A percentile compares a stretch with the other conserved stretches of the same genome.
phyloP scores from a whole-genome alignment of 768 basidiomycete genomes.

The Steccherinum ochraceum region DNA sequence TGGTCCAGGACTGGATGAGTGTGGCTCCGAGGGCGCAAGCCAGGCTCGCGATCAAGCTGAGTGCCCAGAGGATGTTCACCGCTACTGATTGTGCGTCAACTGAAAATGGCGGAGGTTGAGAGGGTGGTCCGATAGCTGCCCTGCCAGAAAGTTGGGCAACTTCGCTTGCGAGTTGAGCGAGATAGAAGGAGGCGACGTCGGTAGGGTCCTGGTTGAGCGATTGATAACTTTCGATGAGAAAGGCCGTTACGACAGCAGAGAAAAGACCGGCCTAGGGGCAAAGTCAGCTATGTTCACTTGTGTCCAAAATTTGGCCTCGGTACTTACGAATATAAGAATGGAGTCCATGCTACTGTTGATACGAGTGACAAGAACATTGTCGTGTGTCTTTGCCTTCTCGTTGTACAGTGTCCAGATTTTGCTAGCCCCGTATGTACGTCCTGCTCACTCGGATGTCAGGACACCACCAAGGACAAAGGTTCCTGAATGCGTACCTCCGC shows the following conservation, averaged over 20 bases:
- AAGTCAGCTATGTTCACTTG: background rate
- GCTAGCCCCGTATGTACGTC: background rate
- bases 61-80: slow-evolving; percentile 11
- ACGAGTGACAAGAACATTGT: background rate
- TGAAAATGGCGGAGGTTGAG: background rate
- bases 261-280: slow-evolving; percentile 22
- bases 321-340: background rate
- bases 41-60: background rate
- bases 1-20: background rate
- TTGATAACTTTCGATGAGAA: slow-evolving; percentile 10
- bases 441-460: background rate
- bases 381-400: background rate
- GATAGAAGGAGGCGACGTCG: background rate
- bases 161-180: background rate
- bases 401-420: background rate
- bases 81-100: background rate
- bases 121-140: background rate
- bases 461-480: too few relatives aligned
- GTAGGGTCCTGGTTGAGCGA: background rate
- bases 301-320: background rate
- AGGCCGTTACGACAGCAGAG: slow-evolving; percentile 19
- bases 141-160: background rate
- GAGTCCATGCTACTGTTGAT: background rate
- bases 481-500: too few relatives aligned
- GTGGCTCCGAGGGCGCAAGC: background rate